A percentile compares a stretch with the other conserved stretches of the same genome.
Evolutionary conservation across 345 rosid species (phyloP).

Genomic region (Psidium friedrichsthalianum): DNA sequence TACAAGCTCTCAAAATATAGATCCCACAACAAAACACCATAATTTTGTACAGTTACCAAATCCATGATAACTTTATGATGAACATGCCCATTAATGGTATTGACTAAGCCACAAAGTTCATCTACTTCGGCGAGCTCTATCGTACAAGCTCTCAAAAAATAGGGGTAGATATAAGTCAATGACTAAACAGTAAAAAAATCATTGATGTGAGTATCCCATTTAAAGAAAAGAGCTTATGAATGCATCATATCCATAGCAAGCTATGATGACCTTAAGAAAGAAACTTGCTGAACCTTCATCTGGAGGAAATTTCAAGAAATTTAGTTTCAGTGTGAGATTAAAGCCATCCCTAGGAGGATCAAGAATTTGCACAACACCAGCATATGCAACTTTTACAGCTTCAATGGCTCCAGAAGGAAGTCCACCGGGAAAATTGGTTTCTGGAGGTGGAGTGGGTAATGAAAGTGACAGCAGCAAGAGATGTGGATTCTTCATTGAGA

Average conservation of each 20-base stretch:
- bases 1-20: too few relatives aligned
- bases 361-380: constrained; percentile 71
- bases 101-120: neutral
- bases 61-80: neutral
- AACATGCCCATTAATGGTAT: neutral
- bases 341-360: constrained; percentile 98
- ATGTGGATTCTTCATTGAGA: constrained; percentile 78
- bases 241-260: constrained; percentile 8
- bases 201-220: neutral
- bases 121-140: neutral
- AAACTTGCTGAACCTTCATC: constrained; percentile 72
- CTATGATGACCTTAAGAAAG: constrained; percentile 38
- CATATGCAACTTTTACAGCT: constrained; percentile 81
- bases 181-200: neutral
- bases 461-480: constrained; percentile 62
- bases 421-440: constrained; percentile 65
- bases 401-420: constrained; percentile 93
- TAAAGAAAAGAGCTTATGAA: neutral
- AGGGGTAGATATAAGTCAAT: neutral
- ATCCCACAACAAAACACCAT: neutral
- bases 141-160: neutral
- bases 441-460: constrained; percentile 81
- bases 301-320: constrained; percentile 72
- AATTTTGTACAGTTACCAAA: neutral
- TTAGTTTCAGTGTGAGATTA: constrained; percentile 84